A percentile compares a stretch with the other conserved stretches of the same genome.
Conservation (phyloP, 108 stramenopile genomes). For the Skeletonema tropicum region DNA sequence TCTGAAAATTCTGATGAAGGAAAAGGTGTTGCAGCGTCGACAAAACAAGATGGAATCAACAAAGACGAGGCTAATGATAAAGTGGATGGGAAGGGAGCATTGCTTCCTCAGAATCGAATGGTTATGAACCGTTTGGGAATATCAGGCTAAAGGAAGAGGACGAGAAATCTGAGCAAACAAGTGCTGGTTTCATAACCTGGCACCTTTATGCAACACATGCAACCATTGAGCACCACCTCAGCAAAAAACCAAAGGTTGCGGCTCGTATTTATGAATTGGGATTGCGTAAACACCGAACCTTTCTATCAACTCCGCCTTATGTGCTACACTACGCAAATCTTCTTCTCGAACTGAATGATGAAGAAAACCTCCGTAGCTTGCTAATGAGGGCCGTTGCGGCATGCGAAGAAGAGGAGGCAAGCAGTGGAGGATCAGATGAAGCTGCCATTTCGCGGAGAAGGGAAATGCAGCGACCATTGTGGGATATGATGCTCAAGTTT, state of each 20-base stretch:
- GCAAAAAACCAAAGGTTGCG: constrained; percentile 77
- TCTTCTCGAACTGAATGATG: constrained; percentile 82
- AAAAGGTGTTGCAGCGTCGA: not conserved
- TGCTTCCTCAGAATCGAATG: constrained; percentile 51
- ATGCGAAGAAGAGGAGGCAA: constrained; percentile 63
- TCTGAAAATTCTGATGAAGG: constrained; percentile 24
- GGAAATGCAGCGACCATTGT: constrained; percentile 62
- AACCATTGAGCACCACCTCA: constrained; percentile 79
- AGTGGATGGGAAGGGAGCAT: constrained; percentile 22
- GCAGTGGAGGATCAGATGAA: constrained; percentile 28
- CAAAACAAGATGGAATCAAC: constrained; percentile 29
- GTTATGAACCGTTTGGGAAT: constrained; percentile 79
- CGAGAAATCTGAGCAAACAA: not conserved
- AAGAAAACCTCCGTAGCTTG: constrained; percentile 80
- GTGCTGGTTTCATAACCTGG: constrained; percentile 71
- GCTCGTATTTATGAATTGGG: constrained; percentile 88
- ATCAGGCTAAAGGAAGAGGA: constrained; percentile 33
- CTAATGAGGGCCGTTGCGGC: constrained; percentile 83
- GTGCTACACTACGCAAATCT: constrained; percentile 81
- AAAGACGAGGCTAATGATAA: constrained; percentile 30
- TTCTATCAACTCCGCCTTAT: constrained; percentile 77
- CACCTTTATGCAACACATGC: constrained; percentile 86
- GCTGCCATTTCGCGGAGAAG: constrained; percentile 29
- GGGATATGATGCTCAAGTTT: constrained; percentile 89
- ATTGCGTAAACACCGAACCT: constrained; percentile 71